Evolutionary conservation across 768 basidiomycete genomes (phyloP).

Genomic region (Lentinula boryana): DNA sequence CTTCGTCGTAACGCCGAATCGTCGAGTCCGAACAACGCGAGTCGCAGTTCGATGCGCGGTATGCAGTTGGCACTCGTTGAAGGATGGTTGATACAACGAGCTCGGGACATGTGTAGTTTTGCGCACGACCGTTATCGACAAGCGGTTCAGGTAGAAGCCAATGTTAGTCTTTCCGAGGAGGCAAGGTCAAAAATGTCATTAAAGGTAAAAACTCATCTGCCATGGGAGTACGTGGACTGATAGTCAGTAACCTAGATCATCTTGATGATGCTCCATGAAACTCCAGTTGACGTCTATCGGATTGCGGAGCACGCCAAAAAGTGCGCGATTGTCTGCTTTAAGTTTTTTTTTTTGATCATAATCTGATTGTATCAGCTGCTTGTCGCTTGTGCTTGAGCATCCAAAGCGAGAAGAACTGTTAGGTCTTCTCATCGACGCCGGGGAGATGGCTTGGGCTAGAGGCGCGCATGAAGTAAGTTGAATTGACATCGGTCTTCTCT

Average conservation of each 20-base stretch:
- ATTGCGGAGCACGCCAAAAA: constrained; percentile 66
- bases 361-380: constrained; percentile 36
- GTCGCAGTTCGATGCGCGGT: constrained; percentile 57
- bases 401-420: constrained; percentile 56
- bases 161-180: constrained; percentile 35
- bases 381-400: constrained; percentile 54
- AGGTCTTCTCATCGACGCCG: constrained; percentile 58
- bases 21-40: constrained; percentile 32
- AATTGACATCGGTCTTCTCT: neutral
- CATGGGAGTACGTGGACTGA: constrained; percentile 2
- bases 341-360: neutral
- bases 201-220: constrained; percentile 32
- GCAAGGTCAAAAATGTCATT: constrained; percentile 63
- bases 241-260: constrained; percentile 42
- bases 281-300: constrained; percentile 56
- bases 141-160: constrained; percentile 59
- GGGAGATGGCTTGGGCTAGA: constrained; percentile 63
- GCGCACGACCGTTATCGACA: constrained; percentile 72
- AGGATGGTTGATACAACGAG: constrained; percentile 70
- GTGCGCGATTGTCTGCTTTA: constrained; percentile 21
- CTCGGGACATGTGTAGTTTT: constrained; percentile 73
- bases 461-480: constrained; percentile 65
- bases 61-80: constrained; percentile 62
- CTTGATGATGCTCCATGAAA: constrained; percentile 64
- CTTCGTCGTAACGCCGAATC: constrained; percentile 45